These are phyloP conservation scores for Backusella circina DNA, from an alignment of 192 early-diverging fungal genomes.

Conservation along the genomic window DNA sequence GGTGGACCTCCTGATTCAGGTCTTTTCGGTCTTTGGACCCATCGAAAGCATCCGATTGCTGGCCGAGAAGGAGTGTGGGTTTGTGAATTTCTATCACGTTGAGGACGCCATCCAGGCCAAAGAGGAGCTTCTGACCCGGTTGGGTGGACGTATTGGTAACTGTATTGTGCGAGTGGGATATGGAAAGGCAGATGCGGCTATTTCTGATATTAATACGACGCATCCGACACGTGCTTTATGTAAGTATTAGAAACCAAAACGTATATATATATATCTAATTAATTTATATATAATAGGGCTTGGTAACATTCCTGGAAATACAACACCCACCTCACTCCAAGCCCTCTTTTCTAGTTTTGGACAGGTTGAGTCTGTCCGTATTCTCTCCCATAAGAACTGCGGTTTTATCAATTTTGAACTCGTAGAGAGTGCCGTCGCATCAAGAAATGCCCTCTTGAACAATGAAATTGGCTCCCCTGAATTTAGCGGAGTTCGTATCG, in stretches of 20 bases:
- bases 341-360: constrained; percentile 76
- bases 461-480: constrained; percentile 70
- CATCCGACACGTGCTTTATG: constrained; percentile 70
- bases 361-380: constrained; percentile 85
- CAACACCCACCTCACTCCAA: constrained; percentile 67
- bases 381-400: constrained; percentile 93
- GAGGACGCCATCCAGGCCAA: constrained; percentile 88
- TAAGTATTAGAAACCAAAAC: constrained; percentile 30
- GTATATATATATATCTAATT: neutral
- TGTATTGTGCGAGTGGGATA: constrained; percentile 77
- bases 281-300: constrained; percentile 65
- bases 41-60: constrained; percentile 88
- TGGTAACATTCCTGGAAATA: constrained; percentile 83
- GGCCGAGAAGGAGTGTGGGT: constrained; percentile 94
- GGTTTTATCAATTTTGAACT: constrained; percentile 93
- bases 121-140: constrained; percentile 70
- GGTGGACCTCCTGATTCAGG: constrained; percentile 70
- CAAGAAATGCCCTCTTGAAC: constrained; percentile 81
- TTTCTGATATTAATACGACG: constrained; percentile 21
- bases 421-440: constrained; percentile 85
- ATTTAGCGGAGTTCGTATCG: constrained; percentile 72
- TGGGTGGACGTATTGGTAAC: constrained; percentile 75
- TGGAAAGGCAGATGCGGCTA: constrained; percentile 63
- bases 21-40: constrained; percentile 86
- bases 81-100: constrained; percentile 81